These are phyloP conservation scores for Grosmannia penicillata DNA, from an alignment of 2,329 filamentous ascomycete species.

Conservation along the genomic window DNA sequence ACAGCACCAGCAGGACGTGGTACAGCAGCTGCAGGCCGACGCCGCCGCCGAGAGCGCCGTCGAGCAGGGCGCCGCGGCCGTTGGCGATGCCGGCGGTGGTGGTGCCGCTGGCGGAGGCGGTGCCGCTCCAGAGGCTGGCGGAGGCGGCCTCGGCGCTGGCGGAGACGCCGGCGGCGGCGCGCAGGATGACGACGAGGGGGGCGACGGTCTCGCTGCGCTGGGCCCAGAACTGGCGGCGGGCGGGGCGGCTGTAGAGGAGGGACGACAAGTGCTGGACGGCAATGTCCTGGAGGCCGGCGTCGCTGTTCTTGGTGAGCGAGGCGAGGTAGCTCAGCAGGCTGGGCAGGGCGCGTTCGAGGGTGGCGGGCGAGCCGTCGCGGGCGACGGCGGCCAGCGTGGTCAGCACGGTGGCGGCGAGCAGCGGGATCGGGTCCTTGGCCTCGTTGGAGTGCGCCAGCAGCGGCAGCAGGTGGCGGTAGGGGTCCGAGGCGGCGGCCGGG, in stretches of 20 bases:
- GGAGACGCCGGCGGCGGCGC: slow-evolving; percentile 57
- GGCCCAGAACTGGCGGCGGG: slow-evolving; percentile 78
- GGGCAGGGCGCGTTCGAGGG: slow-evolving; percentile 58
- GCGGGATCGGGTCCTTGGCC: slow-evolving; percentile 64
- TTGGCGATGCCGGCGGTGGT: neutral
- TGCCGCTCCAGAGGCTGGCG: slow-evolving; percentile 47
- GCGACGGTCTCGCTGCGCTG: slow-evolving; percentile 73
- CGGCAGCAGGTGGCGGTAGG: slow-evolving; percentile 72
- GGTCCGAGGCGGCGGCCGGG: slow-evolving; percentile 48
- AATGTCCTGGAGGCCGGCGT: slow-evolving; percentile 87
- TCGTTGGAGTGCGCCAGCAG: slow-evolving; percentile 67
- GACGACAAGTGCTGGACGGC: slow-evolving; percentile 84
- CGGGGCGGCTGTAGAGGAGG: slow-evolving; percentile 58
- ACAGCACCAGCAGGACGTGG: slow-evolving; percentile 81
- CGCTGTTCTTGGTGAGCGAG: slow-evolving; percentile 60
- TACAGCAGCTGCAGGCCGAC: slow-evolving; percentile 89
- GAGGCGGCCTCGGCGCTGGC: slow-evolving; percentile 35
- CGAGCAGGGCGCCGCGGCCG: slow-evolving; percentile 25
- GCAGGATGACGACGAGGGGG: slow-evolving; percentile 70
- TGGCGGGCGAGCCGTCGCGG: slow-evolving; percentile 46
- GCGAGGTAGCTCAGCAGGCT: slow-evolving; percentile 78
- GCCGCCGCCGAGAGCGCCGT: slow-evolving; percentile 55
- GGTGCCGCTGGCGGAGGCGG: slow-evolving; percentile 14
- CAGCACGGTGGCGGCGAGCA: slow-evolving; percentile 80
- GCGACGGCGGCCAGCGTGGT: slow-evolving; percentile 61